These are phyloP conservation scores for Crithidia mellificae DNA, from an alignment of 208 protist genomes.

Conservation along the genomic window DNA sequence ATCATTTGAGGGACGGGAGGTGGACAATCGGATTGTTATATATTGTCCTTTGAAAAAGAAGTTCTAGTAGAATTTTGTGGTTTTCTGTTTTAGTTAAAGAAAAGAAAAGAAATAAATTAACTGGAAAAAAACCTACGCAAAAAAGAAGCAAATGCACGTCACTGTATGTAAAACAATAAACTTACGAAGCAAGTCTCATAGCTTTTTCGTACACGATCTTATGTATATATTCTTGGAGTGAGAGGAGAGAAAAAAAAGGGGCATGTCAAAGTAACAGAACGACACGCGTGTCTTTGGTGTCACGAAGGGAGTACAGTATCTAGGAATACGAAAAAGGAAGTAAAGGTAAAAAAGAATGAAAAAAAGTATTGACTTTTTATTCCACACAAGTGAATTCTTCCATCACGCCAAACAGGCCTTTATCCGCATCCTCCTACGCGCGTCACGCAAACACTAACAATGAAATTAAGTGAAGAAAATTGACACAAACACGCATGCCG, in stretches of 20 bases:
- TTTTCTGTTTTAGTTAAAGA: not conserved
- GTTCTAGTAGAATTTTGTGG: not conserved
- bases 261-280: not conserved
- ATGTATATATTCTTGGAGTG: not conserved
- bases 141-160: not conserved
- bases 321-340: not conserved
- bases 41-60: not conserved
- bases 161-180: not conserved
- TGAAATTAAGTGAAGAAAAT: not conserved
- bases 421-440: not conserved
- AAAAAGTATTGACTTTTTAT: not conserved
- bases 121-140: no score
- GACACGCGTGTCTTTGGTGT: not conserved
- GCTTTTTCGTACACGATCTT: not conserved
- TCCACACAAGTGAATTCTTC: not conserved
- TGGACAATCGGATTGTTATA: constrained; percentile 9
- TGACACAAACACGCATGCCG: not conserved
- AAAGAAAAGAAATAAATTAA: not conserved
- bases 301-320: not conserved
- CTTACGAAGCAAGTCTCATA: not conserved
- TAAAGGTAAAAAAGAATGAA: no score
- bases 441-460: not conserved
- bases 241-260: not conserved
- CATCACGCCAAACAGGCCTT: not conserved
- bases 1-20: not conserved